A percentile compares a stretch with the other conserved stretches of the same genome.
Evolutionary conservation across 768 basidiomycete species (phyloP).

Genomic region (Termitomyces sp.): DNA sequence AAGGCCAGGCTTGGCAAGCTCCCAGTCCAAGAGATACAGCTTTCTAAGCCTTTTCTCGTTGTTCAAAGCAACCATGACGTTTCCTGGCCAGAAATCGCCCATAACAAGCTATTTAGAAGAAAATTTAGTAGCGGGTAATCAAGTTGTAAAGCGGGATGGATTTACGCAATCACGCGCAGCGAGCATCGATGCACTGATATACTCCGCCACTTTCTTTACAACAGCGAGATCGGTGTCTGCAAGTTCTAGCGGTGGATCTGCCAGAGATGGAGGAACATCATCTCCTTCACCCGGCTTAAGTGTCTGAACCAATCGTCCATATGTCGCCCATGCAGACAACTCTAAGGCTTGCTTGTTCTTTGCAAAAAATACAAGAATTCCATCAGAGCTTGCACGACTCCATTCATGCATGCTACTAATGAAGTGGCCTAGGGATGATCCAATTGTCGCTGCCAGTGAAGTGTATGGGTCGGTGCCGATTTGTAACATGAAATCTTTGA

Average conservation of each 20-base stretch:
- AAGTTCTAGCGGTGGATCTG: conserved; percentile 30
- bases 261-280: conserved; percentile 24
- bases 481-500: conserved; percentile 36
- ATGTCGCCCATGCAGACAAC: conserved; percentile 34
- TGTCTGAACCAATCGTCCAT: conserved; percentile 35
- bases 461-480: conserved; percentile 25
- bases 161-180: conserved; percentile 20
- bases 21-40: conserved; percentile 61
- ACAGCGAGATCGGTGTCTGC: conserved; percentile 25
- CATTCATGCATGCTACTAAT: conserved; percentile 46
- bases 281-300: conserved; percentile 18
- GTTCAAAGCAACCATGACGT: conserved; percentile 43
- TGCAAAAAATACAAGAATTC: conserved; percentile 29
- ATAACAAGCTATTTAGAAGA: conserved; percentile 41
- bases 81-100: conserved; percentile 77
- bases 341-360: conserved; percentile 29
- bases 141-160: background rate
- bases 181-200: conserved; percentile 24
- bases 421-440: conserved; percentile 49
- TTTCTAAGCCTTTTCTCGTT: conserved; percentile 29
- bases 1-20: conserved; percentile 52
- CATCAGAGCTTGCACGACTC: conserved; percentile 25
- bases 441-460: conserved; percentile 31
- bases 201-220: conserved; percentile 26
- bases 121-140: background rate